A percentile compares a stretch with the other conserved stretches of the same genome.
phyloP scores from a whole-genome alignment of 192 early-diverging fungal genomes.

The Pilaira anomala region DNA sequence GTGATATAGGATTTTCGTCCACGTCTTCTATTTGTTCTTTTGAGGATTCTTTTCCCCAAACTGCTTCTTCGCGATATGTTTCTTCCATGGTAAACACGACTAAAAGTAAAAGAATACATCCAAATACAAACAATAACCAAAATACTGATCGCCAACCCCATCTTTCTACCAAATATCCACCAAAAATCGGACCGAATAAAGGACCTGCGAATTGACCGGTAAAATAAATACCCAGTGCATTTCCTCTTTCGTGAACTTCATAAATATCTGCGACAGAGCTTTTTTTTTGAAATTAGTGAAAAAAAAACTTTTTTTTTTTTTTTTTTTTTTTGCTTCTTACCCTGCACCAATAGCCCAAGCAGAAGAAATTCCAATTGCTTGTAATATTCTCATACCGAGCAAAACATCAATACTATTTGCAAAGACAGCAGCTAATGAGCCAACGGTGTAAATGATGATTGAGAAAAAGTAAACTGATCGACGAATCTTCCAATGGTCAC shows the following conservation, averaged over 20 bases:
- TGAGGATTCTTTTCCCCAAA: background rate
- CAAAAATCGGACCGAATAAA: constrained; percentile 39
- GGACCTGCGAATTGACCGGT: constrained; percentile 35
- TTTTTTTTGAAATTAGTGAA: background rate
- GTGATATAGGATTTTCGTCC: background rate
- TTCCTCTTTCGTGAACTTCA: constrained; percentile 34
- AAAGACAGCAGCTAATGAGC: constrained; percentile 42
- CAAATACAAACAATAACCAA: constrained; percentile 16
- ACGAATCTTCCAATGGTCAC: constrained; percentile 42
- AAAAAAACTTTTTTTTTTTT: background rate
- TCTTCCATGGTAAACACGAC: constrained; percentile 37
- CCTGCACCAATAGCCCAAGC: constrained; percentile 47
- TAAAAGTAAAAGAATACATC: constrained; percentile 3
- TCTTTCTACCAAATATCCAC: constrained; percentile 23
- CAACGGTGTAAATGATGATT: constrained; percentile 38
- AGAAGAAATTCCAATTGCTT: constrained; percentile 44
- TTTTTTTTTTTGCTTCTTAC: constrained; percentile 6
- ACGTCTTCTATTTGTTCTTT: background rate
- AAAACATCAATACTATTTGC: constrained; percentile 34
- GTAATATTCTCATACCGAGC: constrained; percentile 41
- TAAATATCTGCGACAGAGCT: constrained; percentile 39
- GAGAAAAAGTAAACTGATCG: constrained; percentile 42
- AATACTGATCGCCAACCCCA: constrained; percentile 15
- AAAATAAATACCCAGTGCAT: constrained; percentile 27
- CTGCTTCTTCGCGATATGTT: constrained; percentile 28